These are phyloP conservation scores for Ganoderma meredithae DNA, from an alignment of 1,284 basidiomycete species.

Conservation along the genomic window DNA sequence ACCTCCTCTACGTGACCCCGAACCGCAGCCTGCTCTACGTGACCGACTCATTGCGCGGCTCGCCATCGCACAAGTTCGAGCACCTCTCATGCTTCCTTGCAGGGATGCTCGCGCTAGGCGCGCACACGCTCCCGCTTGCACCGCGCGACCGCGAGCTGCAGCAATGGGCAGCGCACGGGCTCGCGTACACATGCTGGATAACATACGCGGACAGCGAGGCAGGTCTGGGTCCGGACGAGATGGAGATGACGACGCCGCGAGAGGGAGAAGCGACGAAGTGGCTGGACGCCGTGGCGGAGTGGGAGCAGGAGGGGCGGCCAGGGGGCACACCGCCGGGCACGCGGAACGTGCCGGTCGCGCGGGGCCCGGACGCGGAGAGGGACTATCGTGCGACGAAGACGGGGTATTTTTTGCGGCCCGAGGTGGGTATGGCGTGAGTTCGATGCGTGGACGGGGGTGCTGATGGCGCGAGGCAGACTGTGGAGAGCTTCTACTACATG, in stretches of 20 bases:
- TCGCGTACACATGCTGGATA: conserved; percentile 72
- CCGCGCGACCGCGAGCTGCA: conserved; percentile 53
- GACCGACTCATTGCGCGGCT: conserved; percentile 37
- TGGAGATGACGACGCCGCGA: conserved; percentile 40
- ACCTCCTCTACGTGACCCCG: conserved; percentile 72
- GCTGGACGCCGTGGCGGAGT: conserved; percentile 60
- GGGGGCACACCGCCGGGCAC: conserved; percentile 62
- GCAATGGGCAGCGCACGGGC: conserved; percentile 71
- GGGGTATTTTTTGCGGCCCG: conserved; percentile 66
- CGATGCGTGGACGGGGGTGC: neutral
- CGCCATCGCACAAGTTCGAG: conserved; percentile 65
- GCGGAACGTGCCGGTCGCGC: conserved; percentile 45
- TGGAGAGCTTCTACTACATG: conserved; percentile 74
- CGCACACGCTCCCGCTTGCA: conserved; percentile 61
- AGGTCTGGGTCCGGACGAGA: conserved; percentile 69
- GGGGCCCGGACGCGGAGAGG: conserved; percentile 35
- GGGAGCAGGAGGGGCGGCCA: conserved; percentile 52
- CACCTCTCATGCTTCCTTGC: conserved; percentile 84
- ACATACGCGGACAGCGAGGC: conserved; percentile 68
- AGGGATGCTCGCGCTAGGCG: conserved; percentile 79
- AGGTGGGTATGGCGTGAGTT: conserved; percentile 50
- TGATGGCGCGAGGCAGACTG: conserved; percentile 51
- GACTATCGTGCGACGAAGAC: conserved; percentile 51
- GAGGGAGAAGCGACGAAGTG: conserved; percentile 44
- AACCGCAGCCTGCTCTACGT: conserved; percentile 69